These are phyloP conservation scores for Tephrocybe sp. DNA, from an alignment of 768 basidiomycete genomes.

Conservation along the genomic window DNA sequence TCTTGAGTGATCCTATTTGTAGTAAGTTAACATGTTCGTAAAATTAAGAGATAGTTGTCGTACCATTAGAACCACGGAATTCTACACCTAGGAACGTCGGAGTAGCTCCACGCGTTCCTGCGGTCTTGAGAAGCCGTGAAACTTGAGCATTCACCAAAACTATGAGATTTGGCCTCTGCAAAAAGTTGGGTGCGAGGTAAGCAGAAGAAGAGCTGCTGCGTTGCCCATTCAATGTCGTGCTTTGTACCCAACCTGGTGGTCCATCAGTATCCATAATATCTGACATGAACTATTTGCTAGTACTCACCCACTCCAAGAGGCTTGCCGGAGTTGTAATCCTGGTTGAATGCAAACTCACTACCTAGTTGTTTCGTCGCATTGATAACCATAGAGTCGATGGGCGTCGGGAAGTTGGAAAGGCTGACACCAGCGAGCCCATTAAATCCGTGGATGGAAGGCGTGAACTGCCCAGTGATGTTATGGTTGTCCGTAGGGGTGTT, in stretches of 20 bases:
- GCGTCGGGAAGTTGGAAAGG: slow-evolving; percentile 18
- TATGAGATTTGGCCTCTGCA: slow-evolving; percentile 11
- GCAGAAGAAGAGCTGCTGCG: slow-evolving; percentile 21
- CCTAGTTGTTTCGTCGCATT: slow-evolving; percentile 6
- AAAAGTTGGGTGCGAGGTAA: slow-evolving; percentile 12
- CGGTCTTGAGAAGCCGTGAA: slow-evolving; percentile 12
- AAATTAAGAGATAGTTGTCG: not conserved
- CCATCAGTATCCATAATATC: not conserved
- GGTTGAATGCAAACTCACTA: slow-evolving; percentile 5
- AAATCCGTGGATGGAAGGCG: slow-evolving; percentile 27
- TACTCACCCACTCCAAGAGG: slow-evolving; percentile 6
- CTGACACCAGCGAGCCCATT: slow-evolving; percentile 22
- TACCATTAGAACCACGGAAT: slow-evolving; percentile 3
- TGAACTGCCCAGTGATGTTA: slow-evolving; percentile 26
- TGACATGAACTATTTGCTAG: not conserved
- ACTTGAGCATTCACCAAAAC: slow-evolving; percentile 19
- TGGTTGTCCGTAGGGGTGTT: slow-evolving; percentile 24
- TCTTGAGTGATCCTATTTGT: not conserved
- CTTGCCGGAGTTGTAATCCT: not conserved
- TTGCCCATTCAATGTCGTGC: slow-evolving; percentile 8
- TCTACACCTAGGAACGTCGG: not conserved
- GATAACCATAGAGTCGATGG: slow-evolving; percentile 6
- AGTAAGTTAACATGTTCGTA: not conserved
- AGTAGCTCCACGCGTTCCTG: not conserved
- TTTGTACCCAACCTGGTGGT: slow-evolving; percentile 10